Conservation (phyloP, 768 basidiomycete species). For the Termitomyces sp. region DNA sequence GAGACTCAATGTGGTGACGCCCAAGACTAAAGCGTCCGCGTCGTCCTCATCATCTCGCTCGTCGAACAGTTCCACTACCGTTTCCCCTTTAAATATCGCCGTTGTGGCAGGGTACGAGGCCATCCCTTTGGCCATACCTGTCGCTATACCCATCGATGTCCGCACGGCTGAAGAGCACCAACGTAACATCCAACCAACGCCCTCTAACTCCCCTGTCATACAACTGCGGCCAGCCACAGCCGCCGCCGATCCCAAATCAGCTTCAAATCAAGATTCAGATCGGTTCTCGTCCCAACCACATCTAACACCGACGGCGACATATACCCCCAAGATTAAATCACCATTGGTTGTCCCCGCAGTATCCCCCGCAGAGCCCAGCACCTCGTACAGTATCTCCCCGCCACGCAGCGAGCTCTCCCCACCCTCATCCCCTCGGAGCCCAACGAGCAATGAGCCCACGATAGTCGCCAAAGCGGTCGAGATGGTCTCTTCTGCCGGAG, state of each 20-base stretch:
- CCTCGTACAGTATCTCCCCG: slow-evolving; percentile 28
- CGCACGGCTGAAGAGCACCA: slow-evolving; percentile 18
- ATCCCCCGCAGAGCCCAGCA: slow-evolving; percentile 29
- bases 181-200: slow-evolving; percentile 45
- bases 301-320: slow-evolving; percentile 14
- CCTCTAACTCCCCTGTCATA: slow-evolving; percentile 57
- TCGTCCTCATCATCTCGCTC: slow-evolving; percentile 23
- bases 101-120: background rate
- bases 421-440: slow-evolving; percentile 15
- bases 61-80: slow-evolving; percentile 21
- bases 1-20: slow-evolving; percentile 1
- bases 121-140: background rate
- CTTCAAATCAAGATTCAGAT: slow-evolving; percentile 4
- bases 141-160: slow-evolving; percentile 7
- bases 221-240: slow-evolving; percentile 22
- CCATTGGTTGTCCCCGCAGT: slow-evolving; percentile 29
- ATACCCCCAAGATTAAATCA: slow-evolving; percentile 21
- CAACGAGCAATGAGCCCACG: slow-evolving; percentile 20
- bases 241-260: slow-evolving; percentile 1
- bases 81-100: slow-evolving; percentile 8
- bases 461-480: slow-evolving; percentile 60
- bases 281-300: background rate
- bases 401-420: slow-evolving; percentile 12
- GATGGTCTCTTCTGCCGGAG: slow-evolving; percentile 77
- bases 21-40: slow-evolving; percentile 5